Conservation (phyloP, 1,284 basidiomycete genomes). For the Puccinia horiana region DNA sequence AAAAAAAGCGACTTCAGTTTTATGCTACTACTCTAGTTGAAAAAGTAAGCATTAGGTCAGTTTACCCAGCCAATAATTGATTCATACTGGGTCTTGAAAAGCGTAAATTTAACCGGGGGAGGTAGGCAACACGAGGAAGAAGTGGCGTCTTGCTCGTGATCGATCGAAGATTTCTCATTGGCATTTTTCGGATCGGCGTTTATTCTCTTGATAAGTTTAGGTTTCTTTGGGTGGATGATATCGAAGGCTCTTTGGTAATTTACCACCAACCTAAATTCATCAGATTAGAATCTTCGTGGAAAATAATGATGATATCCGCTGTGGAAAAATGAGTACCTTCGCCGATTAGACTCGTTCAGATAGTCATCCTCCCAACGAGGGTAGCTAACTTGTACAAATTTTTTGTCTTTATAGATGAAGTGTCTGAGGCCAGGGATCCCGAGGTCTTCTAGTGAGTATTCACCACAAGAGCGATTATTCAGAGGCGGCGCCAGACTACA, state of each 20-base stretch:
- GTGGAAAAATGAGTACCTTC: conserved; percentile 62
- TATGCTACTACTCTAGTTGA: not conserved
- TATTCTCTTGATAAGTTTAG: conserved; percentile 11
- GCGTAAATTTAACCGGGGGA: conserved; percentile 71
- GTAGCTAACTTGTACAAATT: conserved; percentile 81
- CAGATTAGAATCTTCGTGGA: conserved; percentile 35
- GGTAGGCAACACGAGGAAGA: conserved; percentile 53
- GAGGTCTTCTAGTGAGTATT: conserved; percentile 60
- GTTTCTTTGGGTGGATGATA: conserved; percentile 27
- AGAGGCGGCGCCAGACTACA: conserved; percentile 48
- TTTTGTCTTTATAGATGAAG: conserved; percentile 88
- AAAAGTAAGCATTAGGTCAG: conserved; percentile 18
- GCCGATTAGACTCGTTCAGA: conserved; percentile 65
- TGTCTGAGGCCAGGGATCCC: conserved; percentile 84
- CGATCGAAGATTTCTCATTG: conserved; percentile 57
- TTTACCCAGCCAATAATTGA: conserved; percentile 84
- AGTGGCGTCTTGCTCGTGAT: not conserved
- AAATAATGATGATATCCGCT: conserved; percentile 14
- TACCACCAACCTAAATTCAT: conserved; percentile 13
- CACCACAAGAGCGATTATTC: conserved; percentile 48
- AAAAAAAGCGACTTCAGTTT: not conserved
- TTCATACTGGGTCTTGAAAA: conserved; percentile 78
- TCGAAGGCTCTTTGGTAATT: conserved; percentile 32
- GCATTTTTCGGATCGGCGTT: conserved; percentile 61
- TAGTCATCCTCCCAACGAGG: conserved; percentile 83